These are phyloP conservation scores for Tylopilus balloui DNA, from an alignment of 768 basidiomycete species.

Conservation along the genomic window DNA sequence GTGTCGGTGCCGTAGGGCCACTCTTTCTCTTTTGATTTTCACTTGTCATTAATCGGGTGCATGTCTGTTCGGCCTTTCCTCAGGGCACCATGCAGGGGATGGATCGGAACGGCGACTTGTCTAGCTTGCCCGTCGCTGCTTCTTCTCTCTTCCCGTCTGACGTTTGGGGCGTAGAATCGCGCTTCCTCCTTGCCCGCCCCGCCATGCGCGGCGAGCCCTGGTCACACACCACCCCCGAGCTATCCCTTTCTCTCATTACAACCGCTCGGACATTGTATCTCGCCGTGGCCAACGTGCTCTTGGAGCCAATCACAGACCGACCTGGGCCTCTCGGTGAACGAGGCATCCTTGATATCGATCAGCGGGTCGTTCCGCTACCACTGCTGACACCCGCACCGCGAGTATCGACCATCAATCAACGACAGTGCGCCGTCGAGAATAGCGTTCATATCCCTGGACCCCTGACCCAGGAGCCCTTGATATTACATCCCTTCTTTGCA, in stretches of 20 bases:
- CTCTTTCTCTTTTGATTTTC: constrained; percentile 22
- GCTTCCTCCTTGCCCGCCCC: constrained; percentile 10
- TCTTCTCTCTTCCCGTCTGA: constrained; percentile 14
- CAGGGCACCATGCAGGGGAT: background rate
- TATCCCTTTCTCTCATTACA: background rate
- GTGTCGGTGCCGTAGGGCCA: constrained; percentile 21
- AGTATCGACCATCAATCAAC: constrained; percentile 1
- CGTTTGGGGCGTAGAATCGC: constrained; percentile 7
- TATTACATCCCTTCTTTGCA: background rate
- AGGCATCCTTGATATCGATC: constrained; percentile 7
- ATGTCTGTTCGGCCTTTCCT: constrained; percentile 5
- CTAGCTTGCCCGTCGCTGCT: constrained; percentile 2
- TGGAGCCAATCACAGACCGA: constrained; percentile 12
- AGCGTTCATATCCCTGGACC: background rate
- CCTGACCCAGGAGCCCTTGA: background rate
- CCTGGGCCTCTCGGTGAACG: background rate
- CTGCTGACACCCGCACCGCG: background rate
- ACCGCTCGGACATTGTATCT: constrained; percentile 7
- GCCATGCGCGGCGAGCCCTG: background rate
- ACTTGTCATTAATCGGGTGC: constrained; percentile 14
- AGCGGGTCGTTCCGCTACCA: background rate
- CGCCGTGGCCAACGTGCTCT: constrained; percentile 5
- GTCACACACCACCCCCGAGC: constrained; percentile 11
- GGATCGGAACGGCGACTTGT: constrained; percentile 18
- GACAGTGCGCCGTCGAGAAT: background rate